phyloP scores from a whole-genome alignment of 495 filamentous ascomycete genomes.

The Copromyces sp. region DNA sequence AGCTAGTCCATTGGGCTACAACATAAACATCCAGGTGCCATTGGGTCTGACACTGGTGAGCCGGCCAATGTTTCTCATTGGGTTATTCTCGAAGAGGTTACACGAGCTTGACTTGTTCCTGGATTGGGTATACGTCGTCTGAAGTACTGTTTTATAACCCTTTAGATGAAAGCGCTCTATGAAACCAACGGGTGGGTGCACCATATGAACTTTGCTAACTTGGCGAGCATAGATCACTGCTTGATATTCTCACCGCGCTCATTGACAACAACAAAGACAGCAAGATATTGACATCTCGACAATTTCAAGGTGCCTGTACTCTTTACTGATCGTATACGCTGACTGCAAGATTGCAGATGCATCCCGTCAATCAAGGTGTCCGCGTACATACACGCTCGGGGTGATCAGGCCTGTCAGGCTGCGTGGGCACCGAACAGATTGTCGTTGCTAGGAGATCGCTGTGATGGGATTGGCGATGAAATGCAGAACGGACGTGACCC shows the following conservation, averaged over 20 bases:
- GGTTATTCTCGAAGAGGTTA: neutral
- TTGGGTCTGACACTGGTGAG: neutral
- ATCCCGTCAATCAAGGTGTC: neutral
- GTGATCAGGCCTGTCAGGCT: neutral
- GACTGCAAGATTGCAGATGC: neutral
- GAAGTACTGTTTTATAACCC: neutral
- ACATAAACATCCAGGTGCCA: neutral
- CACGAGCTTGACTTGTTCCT: constrained; percentile 9
- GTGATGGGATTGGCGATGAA: neutral
- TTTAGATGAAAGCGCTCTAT: neutral
- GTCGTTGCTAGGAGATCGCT: neutral
- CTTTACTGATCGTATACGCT: neutral
- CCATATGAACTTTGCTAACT: neutral
- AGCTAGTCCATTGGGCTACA: neutral
- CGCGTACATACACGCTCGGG: neutral
- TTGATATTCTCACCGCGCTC: neutral
- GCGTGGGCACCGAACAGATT: neutral
- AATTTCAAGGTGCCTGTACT: neutral
- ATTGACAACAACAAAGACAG: neutral
- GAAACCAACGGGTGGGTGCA: neutral
- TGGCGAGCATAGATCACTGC: neutral
- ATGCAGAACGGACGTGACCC: neutral
- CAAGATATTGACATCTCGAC: neutral
- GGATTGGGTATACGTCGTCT: constrained; percentile 2
- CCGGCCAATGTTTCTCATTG: neutral